phyloP scores from a whole-genome alignment of 129 eudicot genomes.

The Solidago caesia region DNA sequence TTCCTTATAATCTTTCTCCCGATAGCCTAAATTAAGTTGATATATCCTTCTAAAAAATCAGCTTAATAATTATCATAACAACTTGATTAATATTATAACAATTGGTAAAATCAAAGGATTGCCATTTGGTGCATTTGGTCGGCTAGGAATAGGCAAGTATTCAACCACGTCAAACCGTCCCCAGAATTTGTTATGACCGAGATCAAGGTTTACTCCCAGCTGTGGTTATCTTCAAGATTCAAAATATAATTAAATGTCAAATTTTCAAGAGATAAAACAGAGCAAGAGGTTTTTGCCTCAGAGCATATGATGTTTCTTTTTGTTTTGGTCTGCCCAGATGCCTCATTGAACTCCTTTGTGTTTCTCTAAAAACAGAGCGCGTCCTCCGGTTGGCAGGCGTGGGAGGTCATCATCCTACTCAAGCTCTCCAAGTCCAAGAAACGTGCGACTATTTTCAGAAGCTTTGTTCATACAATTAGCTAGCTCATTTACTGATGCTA shows the following conservation, averaged over 20 bases:
- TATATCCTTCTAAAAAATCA: no score
- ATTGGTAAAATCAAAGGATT: no score
- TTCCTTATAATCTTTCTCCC: no score
- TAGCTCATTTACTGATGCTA: neutral
- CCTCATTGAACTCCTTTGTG: neutral
- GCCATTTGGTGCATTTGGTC: no score
- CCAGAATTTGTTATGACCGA: no score
- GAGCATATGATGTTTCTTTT: neutral
- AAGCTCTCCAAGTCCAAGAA: constrained; percentile 83
- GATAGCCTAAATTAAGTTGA: no score
- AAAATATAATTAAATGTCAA: neutral
- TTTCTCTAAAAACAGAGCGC: constrained; percentile 40
- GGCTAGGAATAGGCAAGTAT: no score
- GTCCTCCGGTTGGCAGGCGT: constrained; percentile 52
- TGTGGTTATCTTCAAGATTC: constrained; percentile 32
- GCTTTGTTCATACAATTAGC: neutral
- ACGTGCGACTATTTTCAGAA: constrained; percentile 43
- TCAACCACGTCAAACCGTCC: no score
- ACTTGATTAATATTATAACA: no score
- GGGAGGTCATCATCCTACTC: constrained; percentile 84
- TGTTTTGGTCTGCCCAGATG: neutral
- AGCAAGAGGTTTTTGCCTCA: neutral
- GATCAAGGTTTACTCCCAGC: no score
- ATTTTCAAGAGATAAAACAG: neutral
- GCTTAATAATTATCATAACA: no score